These are phyloP conservation scores for Globisporangium perplexum DNA, from an alignment of 352 stramenopile species.

Conservation along the genomic window DNA sequence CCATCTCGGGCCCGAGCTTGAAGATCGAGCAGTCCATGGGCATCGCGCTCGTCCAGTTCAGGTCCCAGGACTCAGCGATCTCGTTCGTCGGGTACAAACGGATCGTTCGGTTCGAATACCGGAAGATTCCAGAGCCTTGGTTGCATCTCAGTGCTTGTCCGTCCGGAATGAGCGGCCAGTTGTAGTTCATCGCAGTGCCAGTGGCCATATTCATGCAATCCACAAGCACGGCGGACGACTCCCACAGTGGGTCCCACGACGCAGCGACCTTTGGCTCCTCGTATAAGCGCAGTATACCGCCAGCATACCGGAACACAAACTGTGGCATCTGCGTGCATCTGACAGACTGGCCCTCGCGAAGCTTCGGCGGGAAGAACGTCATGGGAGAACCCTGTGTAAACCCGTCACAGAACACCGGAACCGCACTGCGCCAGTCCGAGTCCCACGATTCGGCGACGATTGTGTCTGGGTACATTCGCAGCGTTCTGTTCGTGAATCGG, in stretches of 20 bases:
- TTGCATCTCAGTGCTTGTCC: slow-evolving; percentile 14
- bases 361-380: slow-evolving; percentile 7
- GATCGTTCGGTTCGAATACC: slow-evolving; percentile 5
- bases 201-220: slow-evolving; percentile 12
- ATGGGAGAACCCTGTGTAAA: slow-evolving; percentile 8
- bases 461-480: slow-evolving; percentile 14
- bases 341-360: slow-evolving; percentile 10
- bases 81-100: slow-evolving; percentile 9
- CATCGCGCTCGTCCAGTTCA: slow-evolving; percentile 7
- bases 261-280: slow-evolving; percentile 9
- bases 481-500: slow-evolving; percentile 5
- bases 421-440: slow-evolving; percentile 6
- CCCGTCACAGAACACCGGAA: slow-evolving; percentile 12
- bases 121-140: slow-evolving; percentile 1
- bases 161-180: slow-evolving; percentile 8
- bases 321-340: slow-evolving; percentile 1
- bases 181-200: slow-evolving; percentile 14
- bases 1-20: slow-evolving; percentile 1
- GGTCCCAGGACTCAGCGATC: slow-evolving; percentile 21
- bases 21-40: slow-evolving; percentile 5
- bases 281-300: slow-evolving; percentile 14
- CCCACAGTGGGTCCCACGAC: slow-evolving; percentile 20
- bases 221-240: not conserved
- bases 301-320: slow-evolving; percentile 9
- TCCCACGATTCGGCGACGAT: slow-evolving; percentile 17